Conservation (phyloP, 805 yeast species). For the Candida sonorensis region DNA sequence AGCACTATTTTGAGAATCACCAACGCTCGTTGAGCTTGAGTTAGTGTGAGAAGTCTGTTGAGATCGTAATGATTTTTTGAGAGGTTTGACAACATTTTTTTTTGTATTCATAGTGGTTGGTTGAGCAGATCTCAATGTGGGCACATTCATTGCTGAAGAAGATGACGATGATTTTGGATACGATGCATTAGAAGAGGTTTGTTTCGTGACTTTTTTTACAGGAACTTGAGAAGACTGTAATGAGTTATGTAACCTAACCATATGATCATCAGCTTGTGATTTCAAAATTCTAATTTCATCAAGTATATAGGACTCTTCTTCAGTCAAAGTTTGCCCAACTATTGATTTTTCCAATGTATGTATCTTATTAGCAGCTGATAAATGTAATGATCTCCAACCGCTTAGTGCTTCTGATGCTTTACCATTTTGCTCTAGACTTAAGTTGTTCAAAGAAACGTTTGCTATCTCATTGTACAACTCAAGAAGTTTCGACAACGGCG, state of each 20-base stretch:
- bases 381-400: conserved; percentile 72
- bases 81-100: conserved; percentile 12
- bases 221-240: conserved; percentile 10
- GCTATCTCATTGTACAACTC: conserved; percentile 59
- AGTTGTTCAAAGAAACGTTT: conserved; percentile 47
- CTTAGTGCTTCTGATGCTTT: conserved; percentile 49
- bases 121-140: conserved; percentile 23
- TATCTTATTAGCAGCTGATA: conserved; percentile 48
- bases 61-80: conserved; percentile 17
- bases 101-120: conserved; percentile 25
- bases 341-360: conserved; percentile 43
- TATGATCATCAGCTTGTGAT: conserved; percentile 31
- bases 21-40: conserved; percentile 3
- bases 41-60: conserved; percentile 4
- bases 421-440: conserved; percentile 50
- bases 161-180: conserved; percentile 6
- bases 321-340: conserved; percentile 27
- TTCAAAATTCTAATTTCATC: conserved; percentile 32
- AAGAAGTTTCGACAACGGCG: conserved; percentile 53
- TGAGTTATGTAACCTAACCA: conserved; percentile 28
- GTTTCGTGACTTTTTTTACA: too few relatives aligned
- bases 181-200: conserved; percentile 3
- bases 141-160: conserved; percentile 15
- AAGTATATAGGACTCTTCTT: conserved; percentile 39
- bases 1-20: conserved; percentile 17